Evolutionary conservation across 1,139 yeast genomes (phyloP).

Genomic region (Barnettozyma hawaiiensis): DNA sequence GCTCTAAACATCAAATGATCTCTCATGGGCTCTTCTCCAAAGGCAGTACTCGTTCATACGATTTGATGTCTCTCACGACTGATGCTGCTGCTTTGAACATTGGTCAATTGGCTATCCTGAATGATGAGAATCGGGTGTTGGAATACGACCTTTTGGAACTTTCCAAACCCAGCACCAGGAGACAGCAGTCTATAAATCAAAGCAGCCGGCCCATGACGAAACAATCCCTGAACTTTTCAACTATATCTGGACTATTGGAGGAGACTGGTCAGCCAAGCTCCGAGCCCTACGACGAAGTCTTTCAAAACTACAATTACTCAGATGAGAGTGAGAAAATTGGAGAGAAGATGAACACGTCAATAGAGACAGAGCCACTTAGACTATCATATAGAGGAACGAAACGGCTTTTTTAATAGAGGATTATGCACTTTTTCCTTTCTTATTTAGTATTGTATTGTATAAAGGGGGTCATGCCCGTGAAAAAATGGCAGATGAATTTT

Average conservation of each 20-base stretch:
- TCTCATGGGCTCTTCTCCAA: background rate
- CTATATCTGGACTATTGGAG: constrained; percentile 9
- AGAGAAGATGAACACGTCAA: background rate
- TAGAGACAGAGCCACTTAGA: constrained; percentile 5
- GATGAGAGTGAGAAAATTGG: constrained; percentile 14
- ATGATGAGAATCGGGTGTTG: constrained; percentile 27
- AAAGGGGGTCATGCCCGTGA: background rate
- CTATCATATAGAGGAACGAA: constrained; percentile 6
- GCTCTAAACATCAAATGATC: constrained; percentile 22
- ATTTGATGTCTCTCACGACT: constrained; percentile 8
- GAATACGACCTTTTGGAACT: constrained; percentile 12
- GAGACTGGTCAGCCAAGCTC: constrained; percentile 8
- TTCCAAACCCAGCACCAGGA: constrained; percentile 3
- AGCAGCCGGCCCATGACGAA: constrained; percentile 8
- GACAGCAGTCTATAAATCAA: background rate
- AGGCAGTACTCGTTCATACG: constrained; percentile 8
- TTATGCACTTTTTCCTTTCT: no score
- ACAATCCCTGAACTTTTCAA: constrained; percentile 11
- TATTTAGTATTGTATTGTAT: background rate
- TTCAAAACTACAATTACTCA: constrained; percentile 19
- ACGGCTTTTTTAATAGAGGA: constrained; percentile 5
- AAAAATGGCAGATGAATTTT: background rate
- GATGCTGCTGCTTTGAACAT: constrained; percentile 3
- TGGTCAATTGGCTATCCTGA: constrained; percentile 1
- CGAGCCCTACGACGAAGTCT: constrained; percentile 18